Base-by-base conservation (phyloP, 768 basidiomycete species). In the Leccinum subgranulosum region DNA sequence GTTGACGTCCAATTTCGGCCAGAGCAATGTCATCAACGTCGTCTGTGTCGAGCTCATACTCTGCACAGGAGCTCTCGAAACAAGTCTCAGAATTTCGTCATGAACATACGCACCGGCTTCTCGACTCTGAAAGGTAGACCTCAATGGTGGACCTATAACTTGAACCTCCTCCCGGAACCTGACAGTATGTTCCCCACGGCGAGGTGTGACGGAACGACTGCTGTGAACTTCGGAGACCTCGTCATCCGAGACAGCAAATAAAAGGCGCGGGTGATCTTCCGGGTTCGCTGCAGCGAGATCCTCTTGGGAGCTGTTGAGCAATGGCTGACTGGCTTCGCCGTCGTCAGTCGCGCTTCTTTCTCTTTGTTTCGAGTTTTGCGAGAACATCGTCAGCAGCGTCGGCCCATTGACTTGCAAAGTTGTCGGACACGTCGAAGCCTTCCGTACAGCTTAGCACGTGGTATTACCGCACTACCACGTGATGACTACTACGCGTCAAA, bases 31-130 rank as follows among this genome's bases (percentile, higher is more conserved):
- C 86, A 54, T 92, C 90, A 12, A 94, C 73, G 21, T 92, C 91
- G 69, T 94, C 92, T 0, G 84, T 77, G 66, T 95, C 93, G 19
- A 90, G 81, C 12, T 95, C 94, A 70, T 79, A 96, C 67, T 90
- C 92, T 94, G 64, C 6, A 50, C 29, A 46, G 2, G 49, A 36
- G 59, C 47, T 59, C 21, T 54, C 61, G 49, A 68, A 55, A 31
- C 15, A 29, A 46, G 51, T 19, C 41, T 49, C 57, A 49, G 33
- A 36, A 48, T 53, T 51, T 28, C 5, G n/a, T 49, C 25, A 19
- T 57, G 72, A 70, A 61, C 67, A 83, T 87, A 84, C 88, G 71
- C 69, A 92, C 91, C 89, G 70, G 85, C 77, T 77, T 94, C 92
- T 56, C 92, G 85, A 68, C 91, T 92, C 53, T 85, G 75, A 28